A percentile compares a stretch with the other conserved stretches of the same genome.
Conservation (phyloP, 2,329 filamentous ascomycete genomes). For the Ceratocystis cubensis region DNA sequence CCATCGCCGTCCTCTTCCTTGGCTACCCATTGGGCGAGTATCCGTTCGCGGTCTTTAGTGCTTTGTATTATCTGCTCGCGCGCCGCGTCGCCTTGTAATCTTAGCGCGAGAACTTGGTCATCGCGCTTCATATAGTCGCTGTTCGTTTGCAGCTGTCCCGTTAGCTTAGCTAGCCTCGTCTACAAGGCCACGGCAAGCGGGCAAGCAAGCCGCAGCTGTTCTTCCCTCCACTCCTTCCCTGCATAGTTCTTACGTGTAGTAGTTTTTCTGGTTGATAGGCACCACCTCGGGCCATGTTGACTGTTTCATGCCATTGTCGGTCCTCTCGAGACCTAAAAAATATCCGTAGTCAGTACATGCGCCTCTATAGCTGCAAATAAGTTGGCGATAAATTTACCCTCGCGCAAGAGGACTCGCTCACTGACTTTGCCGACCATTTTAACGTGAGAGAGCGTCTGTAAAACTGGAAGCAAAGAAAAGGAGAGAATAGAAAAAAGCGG, state of each 20-base stretch:
- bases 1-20: conserved; percentile 28
- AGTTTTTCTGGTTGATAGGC: conserved; percentile 99
- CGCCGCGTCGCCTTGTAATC: conserved; percentile 76
- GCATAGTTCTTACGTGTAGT: conserved; percentile 62
- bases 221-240: neutral
- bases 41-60: conserved; percentile 77
- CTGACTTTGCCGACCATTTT: conserved; percentile 53
- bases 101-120: conserved; percentile 82
- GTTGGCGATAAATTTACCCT: conserved; percentile 35
- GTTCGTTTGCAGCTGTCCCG: conserved; percentile 13
- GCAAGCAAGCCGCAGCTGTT: neutral
- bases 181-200: conserved; percentile 5
- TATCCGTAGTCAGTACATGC: neutral
- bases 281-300: conserved; percentile 84
- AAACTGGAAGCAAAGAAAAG: neutral
- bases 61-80: conserved; percentile 72
- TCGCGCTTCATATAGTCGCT: conserved; percentile 98
- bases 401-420: conserved; percentile 50
- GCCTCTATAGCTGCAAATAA: neutral
- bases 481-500: neutral
- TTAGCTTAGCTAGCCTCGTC: conserved; percentile 18
- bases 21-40: conserved; percentile 51
- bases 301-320: conserved; percentile 96
- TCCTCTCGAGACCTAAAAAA: conserved; percentile 69
- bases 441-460: conserved; percentile 6